Base-by-base conservation (phyloP, 2,329 filamentous ascomycete genomes). In the Gnomoniopsis smithogilvyi region DNA sequence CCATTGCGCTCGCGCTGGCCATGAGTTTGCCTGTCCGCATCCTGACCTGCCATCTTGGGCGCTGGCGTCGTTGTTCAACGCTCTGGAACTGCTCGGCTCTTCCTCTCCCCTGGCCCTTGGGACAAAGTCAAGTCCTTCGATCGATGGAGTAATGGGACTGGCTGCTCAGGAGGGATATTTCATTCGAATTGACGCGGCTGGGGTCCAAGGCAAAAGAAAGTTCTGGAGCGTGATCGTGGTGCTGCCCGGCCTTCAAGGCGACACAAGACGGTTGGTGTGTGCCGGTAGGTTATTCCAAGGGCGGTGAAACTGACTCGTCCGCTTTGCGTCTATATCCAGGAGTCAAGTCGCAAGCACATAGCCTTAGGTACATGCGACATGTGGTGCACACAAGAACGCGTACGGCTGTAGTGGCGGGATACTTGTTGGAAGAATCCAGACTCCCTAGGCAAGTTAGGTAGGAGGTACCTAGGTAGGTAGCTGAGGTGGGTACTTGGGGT, bases 301-400 rank as follows among this genome's bases (percentile, higher is more conserved):
- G 52, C 41, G 41, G 52, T 46, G 33, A 54, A 10, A 24, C 22
- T 54, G 43, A 54, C 52, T 47, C 52, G 52, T 21, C 21, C 19
- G 17, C 22, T 14, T 7, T 30, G 19, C 17, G 11, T 17, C 22
- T 47, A 7, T 10, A n/a, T 45, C 15, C 4, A 11, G 15, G 21
- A 47, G 21, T 21, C 19, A 47, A 26, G 45, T 6, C 4, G 21
- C 45, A 15, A 47, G 45, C 21, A 10, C 41, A 45, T 45, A 10
- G 36, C 12, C 36, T 14, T 41, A 6, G 36, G 17, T n/a, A n/a
- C 17, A 6, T n/a, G 17, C 8, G 34, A 15, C 8, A 8, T 36
- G 15, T 15, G 15, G 34, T 8, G 34, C 8, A 8, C 34, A 36
- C 34, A 36, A 36, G 34, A 36, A 36, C 34, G 34, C 34, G 8